Evolutionary conservation across 1,284 basidiomycete genomes (phyloP).

Genomic region (Trametes pubescens): DNA sequence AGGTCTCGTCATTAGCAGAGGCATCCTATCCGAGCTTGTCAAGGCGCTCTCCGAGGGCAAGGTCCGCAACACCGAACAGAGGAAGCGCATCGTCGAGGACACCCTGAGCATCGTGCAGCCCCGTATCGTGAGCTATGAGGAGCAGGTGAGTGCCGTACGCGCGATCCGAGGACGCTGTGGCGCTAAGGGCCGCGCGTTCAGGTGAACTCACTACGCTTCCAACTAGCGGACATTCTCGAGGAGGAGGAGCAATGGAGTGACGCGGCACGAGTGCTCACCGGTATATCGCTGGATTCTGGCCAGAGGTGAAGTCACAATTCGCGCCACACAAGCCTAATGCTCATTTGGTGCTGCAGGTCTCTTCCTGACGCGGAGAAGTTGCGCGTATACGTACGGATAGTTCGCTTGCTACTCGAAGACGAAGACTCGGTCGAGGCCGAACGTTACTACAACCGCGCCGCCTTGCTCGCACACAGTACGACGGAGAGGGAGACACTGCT

Average conservation of each 20-base stretch:
- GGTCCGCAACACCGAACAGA: constrained; percentile 62
- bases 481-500: constrained; percentile 81
- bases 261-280: constrained; percentile 91
- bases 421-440: constrained; percentile 95
- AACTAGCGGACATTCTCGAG: constrained; percentile 91
- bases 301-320: constrained; percentile 65
- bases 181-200: constrained; percentile 44
- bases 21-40: constrained; percentile 85
- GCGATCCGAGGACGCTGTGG: constrained; percentile 21
- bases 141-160: constrained; percentile 76
- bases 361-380: constrained; percentile 89
- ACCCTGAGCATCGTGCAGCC: constrained; percentile 78
- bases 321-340: neutral
- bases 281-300: constrained; percentile 92
- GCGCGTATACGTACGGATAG: constrained; percentile 91
- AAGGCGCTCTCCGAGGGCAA: constrained; percentile 63
- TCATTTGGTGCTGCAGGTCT: constrained; percentile 51
- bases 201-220: constrained; percentile 86
- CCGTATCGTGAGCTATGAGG: constrained; percentile 88
- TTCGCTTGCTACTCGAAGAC: constrained; percentile 94
- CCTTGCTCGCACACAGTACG: constrained; percentile 83
- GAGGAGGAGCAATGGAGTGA: constrained; percentile 92
- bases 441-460: constrained; percentile 96
- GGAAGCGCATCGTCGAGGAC: constrained; percentile 77
- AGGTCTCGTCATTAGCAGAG: constrained; percentile 85